These are phyloP conservation scores for Arthroderma uncinatum DNA, from an alignment of 2,329 filamentous ascomycete species.

Conservation along the genomic window DNA sequence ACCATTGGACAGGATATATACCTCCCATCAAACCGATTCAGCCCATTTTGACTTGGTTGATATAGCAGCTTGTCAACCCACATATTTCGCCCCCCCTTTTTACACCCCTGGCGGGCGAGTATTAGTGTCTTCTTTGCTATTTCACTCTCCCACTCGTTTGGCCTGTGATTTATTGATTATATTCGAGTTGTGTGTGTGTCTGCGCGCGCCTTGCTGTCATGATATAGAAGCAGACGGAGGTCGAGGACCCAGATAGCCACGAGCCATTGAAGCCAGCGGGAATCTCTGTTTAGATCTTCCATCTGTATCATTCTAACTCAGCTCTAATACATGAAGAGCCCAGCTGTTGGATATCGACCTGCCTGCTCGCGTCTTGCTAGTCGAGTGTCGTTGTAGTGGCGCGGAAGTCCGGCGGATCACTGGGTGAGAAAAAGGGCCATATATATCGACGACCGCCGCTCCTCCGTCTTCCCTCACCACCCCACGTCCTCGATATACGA, in stretches of 20 bases:
- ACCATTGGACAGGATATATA: constrained; percentile 2
- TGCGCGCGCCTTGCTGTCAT: neutral
- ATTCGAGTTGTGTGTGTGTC: neutral
- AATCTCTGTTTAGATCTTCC: neutral
- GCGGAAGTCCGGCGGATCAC: neutral
- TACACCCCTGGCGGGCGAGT: neutral
- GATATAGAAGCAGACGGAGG: neutral
- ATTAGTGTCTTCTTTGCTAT: neutral
- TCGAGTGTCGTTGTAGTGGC: neutral
- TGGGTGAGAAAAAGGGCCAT: neutral
- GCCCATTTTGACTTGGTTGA: neutral
- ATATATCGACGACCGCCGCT: neutral
- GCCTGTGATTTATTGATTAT: neutral
- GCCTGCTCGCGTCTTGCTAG: neutral
- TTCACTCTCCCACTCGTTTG: neutral
- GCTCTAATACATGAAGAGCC: neutral
- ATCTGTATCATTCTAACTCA: neutral
- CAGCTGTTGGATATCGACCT: neutral
- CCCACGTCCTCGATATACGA: neutral
- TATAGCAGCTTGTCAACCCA: neutral
- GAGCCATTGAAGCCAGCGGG: neutral
- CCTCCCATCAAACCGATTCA: neutral
- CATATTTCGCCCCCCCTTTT: neutral
- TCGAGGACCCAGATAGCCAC: neutral
- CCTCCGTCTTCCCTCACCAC: neutral